A percentile compares a stretch with the other conserved stretches of the same genome.
Evolutionary conservation across 1,139 yeast species (phyloP).

Genomic region (Saccharomyces hybrid): DNA sequence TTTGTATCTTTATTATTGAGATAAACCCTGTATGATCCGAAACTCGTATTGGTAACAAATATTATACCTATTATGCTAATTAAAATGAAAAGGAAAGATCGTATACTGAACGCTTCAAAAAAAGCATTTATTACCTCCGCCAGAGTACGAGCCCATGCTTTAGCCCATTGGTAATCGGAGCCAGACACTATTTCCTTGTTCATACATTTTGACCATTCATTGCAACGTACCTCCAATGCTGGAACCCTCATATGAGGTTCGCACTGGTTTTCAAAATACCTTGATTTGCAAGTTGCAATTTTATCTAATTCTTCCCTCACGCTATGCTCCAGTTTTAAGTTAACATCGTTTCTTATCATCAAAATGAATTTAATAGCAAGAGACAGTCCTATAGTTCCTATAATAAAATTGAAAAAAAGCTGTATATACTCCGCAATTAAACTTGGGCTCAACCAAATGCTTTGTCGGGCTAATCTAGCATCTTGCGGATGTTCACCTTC

Average conservation of each 20-base stretch:
- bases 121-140: conserved; percentile 58
- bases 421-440: conserved; percentile 41
- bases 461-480: background rate
- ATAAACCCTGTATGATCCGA: conserved; percentile 20
- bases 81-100: conserved; percentile 43
- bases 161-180: conserved; percentile 39
- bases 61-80: conserved; percentile 31
- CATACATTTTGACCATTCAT: conserved; percentile 58
- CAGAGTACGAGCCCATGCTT: conserved; percentile 54
- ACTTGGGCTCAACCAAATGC: conserved; percentile 5
- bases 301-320: conserved; percentile 31
- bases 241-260: conserved; percentile 52
- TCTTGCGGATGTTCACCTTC: background rate
- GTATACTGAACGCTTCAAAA: conserved; percentile 55
- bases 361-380: conserved; percentile 38
- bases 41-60: conserved; percentile 24
- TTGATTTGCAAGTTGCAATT: conserved; percentile 43
- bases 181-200: conserved; percentile 37
- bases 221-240: conserved; percentile 49
- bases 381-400: conserved; percentile 39
- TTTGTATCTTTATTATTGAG: background rate
- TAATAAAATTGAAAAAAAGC: conserved; percentile 40
- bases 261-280: conserved; percentile 51
- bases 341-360: conserved; percentile 48
- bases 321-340: conserved; percentile 36